A percentile compares a stretch with the other conserved stretches of the same genome.
phyloP scores from a whole-genome alignment of 306 rosid genomes.

The Astragalus membranaceus region DNA sequence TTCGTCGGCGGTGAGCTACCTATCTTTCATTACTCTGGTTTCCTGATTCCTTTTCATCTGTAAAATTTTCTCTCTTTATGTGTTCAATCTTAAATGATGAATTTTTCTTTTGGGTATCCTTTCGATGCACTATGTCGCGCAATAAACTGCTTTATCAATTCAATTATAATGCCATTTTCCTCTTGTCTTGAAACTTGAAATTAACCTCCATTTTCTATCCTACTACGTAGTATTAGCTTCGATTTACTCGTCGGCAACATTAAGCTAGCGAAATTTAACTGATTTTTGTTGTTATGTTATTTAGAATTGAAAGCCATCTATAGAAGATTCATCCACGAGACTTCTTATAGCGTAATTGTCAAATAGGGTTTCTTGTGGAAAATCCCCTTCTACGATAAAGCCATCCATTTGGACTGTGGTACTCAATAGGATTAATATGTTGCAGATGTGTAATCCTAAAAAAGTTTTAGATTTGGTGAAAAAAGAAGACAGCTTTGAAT shows the following conservation, averaged over 20 bases:
- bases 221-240: too few species aligned
- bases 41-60: not conserved
- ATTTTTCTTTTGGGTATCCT: too few species aligned
- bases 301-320: too few species aligned
- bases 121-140: too few species aligned
- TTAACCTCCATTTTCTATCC: too few species aligned
- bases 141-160: too few species aligned
- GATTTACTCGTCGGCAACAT: too few species aligned
- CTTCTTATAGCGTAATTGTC: not conserved
- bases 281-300: too few species aligned
- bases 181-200: too few species aligned
- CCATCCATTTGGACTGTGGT: not conserved
- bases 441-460: not conserved
- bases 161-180: too few species aligned
- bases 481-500: not conserved
- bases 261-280: too few species aligned
- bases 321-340: too few species aligned
- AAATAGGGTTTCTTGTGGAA: not conserved
- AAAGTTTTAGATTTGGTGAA: not conserved
- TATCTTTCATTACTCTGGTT: not conserved
- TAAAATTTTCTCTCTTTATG: not conserved
- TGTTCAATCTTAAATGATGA: not conserved
- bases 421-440: not conserved
- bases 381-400: not conserved
- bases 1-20: conserved; percentile 58